Percentiles rank a stretch among this genome's conserved stretches.
These are phyloP conservation scores for Gloeophyllum trabeum DNA, from an alignment of 768 basidiomycete genomes.

Conservation along the genomic window DNA sequence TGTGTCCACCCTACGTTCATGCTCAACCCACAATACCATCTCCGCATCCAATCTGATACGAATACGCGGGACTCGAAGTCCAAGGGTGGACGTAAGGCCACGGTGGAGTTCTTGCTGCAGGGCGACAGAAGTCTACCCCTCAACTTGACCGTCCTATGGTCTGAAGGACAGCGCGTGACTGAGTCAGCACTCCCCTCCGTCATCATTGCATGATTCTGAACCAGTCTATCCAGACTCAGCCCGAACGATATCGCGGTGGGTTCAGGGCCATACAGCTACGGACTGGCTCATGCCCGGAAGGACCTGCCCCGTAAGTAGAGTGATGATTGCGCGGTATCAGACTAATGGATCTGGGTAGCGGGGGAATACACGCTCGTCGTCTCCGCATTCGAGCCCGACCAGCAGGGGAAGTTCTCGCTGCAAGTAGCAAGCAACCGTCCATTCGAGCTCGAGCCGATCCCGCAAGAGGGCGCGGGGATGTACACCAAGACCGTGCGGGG, in stretches of 20 bases:
- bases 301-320: constrained; percentile 38
- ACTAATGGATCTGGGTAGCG: constrained; percentile 23
- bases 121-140: constrained; percentile 59
- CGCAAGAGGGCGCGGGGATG: constrained; percentile 90
- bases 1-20: constrained; percentile 71
- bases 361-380: constrained; percentile 79
- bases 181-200: constrained; percentile 41
- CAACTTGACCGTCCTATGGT: constrained; percentile 67
- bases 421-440: constrained; percentile 48
- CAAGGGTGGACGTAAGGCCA: constrained; percentile 21
- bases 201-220: not conserved
- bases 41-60: constrained; percentile 37
- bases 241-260: constrained; percentile 62
- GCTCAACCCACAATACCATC: constrained; percentile 81
- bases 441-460: constrained; percentile 54
- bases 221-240: constrained; percentile 27
- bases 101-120: constrained; percentile 33
- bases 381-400: constrained; percentile 72
- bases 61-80: not conserved
- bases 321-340: constrained; percentile 4
- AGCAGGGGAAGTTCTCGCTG: constrained; percentile 56
- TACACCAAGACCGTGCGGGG: constrained; percentile 60
- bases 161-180: constrained; percentile 57
- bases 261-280: constrained; percentile 78
- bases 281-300: constrained; percentile 45